Percentiles rank a stretch among this genome's conserved stretches.
Conservation (phyloP, 2,329 filamentous ascomycete genomes). For the Aspergillus alliaceus region DNA sequence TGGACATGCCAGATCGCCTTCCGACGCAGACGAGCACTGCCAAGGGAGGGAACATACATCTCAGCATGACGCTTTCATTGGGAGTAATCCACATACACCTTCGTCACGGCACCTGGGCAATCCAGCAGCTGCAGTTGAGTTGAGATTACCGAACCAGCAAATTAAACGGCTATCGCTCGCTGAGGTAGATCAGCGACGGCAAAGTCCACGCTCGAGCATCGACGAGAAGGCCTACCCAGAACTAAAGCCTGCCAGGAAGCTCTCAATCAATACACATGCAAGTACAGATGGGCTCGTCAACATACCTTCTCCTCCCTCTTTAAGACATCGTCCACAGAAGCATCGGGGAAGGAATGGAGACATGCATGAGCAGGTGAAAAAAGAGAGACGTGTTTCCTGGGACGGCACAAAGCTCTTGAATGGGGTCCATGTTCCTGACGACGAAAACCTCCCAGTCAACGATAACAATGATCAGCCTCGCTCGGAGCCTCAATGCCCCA, state of each 20-base stretch:
- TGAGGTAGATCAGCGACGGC: slow-evolving; percentile 39
- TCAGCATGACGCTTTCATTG: slow-evolving; percentile 4
- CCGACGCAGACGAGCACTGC: slow-evolving; percentile 10
- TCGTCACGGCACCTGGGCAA: slow-evolving; percentile 26
- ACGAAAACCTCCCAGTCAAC: slow-evolving; percentile 7
- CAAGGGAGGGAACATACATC: slow-evolving; percentile 8
- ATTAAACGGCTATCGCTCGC: slow-evolving; percentile 41
- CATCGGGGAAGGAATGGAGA: slow-evolving; percentile 33
- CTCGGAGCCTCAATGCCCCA: slow-evolving; percentile 19
- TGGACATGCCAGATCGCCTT: slow-evolving; percentile 5
- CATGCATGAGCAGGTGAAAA: slow-evolving; percentile 27
- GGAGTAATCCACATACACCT: slow-evolving; percentile 27
- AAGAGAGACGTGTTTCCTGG: slow-evolving; percentile 38
- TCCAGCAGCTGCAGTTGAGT: slow-evolving; percentile 36
- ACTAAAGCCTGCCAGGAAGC: slow-evolving; percentile 30
- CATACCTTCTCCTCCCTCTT: slow-evolving; percentile 39
- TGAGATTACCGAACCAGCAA: slow-evolving; percentile 39
- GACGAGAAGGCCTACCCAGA: slow-evolving; percentile 36
- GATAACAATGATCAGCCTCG: slow-evolving; percentile 14
- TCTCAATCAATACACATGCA: slow-evolving; percentile 32
- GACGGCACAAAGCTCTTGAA: slow-evolving; percentile 38
- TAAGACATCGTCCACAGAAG: slow-evolving; percentile 42
- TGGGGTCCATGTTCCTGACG: slow-evolving; percentile 21
- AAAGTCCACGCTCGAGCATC: slow-evolving; percentile 28
- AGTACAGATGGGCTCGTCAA: slow-evolving; percentile 25